Conservation (phyloP, 495 filamentous ascomycete species). For the Cenococcum geophilum region DNA sequence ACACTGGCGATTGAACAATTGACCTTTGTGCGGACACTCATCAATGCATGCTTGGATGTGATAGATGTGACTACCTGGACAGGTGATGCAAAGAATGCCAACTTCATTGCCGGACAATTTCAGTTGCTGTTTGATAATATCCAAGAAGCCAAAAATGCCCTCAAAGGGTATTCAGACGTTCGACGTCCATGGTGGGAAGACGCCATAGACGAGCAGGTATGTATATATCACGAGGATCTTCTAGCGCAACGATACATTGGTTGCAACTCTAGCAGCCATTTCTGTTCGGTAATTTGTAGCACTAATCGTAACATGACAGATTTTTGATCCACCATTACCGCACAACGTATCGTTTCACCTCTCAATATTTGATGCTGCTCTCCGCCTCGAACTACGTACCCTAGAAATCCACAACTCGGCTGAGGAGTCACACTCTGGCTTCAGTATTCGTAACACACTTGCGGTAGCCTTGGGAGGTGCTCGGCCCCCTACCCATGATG, state of each 20-base stretch:
- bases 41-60: constrained; percentile 72
- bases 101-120: constrained; percentile 74
- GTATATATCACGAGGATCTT: constrained; percentile 12
- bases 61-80: constrained; percentile 69
- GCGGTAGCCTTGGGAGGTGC: constrained; percentile 50
- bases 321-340: constrained; percentile 55
- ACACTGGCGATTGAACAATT: constrained; percentile 60
- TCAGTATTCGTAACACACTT: constrained; percentile 54
- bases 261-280: neutral
- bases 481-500: constrained; percentile 54
- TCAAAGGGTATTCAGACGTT: constrained; percentile 52
- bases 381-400: constrained; percentile 73
- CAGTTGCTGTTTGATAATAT: constrained; percentile 71
- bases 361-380: constrained; percentile 65
- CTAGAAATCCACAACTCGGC: constrained; percentile 57
- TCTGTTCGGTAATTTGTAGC: neutral
- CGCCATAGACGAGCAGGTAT: constrained; percentile 48
- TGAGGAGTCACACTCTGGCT: constrained; percentile 50
- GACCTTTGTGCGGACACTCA: constrained; percentile 60
- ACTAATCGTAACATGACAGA: constrained; percentile 31
- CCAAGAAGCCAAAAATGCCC: constrained; percentile 55
- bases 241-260: neutral
- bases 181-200: constrained; percentile 55
- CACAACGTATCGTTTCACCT: constrained; percentile 66
- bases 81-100: constrained; percentile 49